Evolutionary conservation across 108 stramenopile species (phyloP), one percentile per base, ranked within the genome.

Genomic region (Conticribra guillardii): DNA sequence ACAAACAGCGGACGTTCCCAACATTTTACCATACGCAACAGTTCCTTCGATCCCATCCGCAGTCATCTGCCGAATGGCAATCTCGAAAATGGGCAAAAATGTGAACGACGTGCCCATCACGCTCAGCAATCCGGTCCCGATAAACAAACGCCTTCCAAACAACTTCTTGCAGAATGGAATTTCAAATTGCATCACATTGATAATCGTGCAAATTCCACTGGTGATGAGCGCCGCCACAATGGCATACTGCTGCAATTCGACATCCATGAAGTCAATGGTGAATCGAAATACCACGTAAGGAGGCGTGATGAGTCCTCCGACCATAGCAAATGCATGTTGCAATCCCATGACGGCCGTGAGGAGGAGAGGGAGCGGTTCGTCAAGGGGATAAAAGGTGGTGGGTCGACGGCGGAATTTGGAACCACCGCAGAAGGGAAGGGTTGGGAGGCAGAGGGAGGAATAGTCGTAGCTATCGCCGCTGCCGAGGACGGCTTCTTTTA

Each of bases 91-190:
- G 18, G 92, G 92, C 50, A 93, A 60, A 63, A 93, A 86, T 5
- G 76, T 78, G 64, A 91, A 91, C 9, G 87, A 88, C 2, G 92
- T 93, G 15, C 92, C 92, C 88, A 93, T 86, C 19, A 93, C 92
- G 57, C 79, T 82, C 8, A 93, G 69, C 4, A 93, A 69, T 22
- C 92, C 92, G 54, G 76, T 84, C 45, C 92, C 92, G 54, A 93
- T 31, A 64, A 61, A 84, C 24, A 85, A 54, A 17, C 48, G 46
- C 15, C 73, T 72, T 4, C 73, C 75, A 37, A 84, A 84, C 44
- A 89, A 37, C 74, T 82, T 82, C 62, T 89, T 74, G 28, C 73
- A 66, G 26, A 69, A 68, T 3, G 87, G 87, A 56, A 88, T 84
- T 30, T 81, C 50, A 18, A 82, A 46, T 67, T 84, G 73, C 21